Base-by-base conservation (phyloP, 306 rosid species). In the Dicorynia guianensis region DNA sequence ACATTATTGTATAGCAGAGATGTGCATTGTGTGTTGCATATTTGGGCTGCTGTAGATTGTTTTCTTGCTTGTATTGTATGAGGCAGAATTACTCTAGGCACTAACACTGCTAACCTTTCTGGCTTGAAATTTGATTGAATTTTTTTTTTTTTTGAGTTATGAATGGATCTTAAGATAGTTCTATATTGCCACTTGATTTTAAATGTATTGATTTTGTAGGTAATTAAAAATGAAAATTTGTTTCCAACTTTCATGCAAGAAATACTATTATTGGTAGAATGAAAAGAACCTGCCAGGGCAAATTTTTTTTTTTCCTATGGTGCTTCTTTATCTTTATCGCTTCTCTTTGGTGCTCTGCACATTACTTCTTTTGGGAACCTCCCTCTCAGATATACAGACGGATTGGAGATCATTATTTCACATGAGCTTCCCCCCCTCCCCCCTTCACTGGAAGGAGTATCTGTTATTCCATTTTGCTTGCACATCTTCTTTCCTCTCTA, bases 41-140 rank as follows among this genome's bases (percentile, higher is more conserved):
- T 40, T 72, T 55, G 47, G 25, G 55, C 67, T 78, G 46, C 55
- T 69, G 54, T 56, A 50, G 34, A 53, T 75, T 74, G 58, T 74
- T 40, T 47, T 55, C 46, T 56, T 61, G 67, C 52, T 39, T 43
- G 12, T 69, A 39, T 44, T 39, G 63, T 69, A 40, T 46, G 33
- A 48, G 42, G 20, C 9, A 2, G 43, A 62, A 61, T 52, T 72
- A 19, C 57, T 36, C 44, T 82, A 42, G 47, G 74, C 58, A 38
- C n/a, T 67, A 64, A 43, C 55, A 38, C 15, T 33, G 62, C 30
- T 15, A 67, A 65, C n/a, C 4, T 13, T 48, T 72, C 60, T 77
- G 56, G 55, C 75, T 53, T 60, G 20, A 46, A 67, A 39, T 40
- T 61, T 66, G 36, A 10, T 38, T 43, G 34, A 48, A 40, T 33